Conservation (phyloP, 371 early-diverging fungal genomes). For the Mycotypha africana region DNA sequence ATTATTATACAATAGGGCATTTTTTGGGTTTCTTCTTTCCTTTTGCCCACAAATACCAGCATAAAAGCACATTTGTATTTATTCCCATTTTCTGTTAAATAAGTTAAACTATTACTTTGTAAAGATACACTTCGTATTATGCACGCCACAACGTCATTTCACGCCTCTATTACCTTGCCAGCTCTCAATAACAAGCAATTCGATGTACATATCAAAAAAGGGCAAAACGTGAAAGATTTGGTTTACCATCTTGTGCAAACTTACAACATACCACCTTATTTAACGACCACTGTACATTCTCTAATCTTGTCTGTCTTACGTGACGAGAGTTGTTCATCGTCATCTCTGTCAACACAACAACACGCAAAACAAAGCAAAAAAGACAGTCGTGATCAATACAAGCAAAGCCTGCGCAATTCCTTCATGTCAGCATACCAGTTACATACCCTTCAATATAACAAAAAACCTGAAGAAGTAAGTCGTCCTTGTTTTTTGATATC, state of each 20-base stretch:
- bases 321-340: slow-evolving; percentile 10
- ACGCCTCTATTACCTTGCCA: slow-evolving; percentile 2
- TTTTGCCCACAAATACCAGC: too few species aligned
- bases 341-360: too few species aligned
- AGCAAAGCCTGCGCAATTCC: slow-evolving; percentile 6
- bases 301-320: slow-evolving; percentile 28
- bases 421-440: slow-evolving; percentile 15
- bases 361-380: too few species aligned
- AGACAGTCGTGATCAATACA: neutral
- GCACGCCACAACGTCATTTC: slow-evolving; percentile 5
- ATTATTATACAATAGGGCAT: too few species aligned
- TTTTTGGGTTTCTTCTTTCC: too few species aligned
- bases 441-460: slow-evolving; percentile 34
- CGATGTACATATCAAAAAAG: slow-evolving; percentile 21
- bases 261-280: slow-evolving; percentile 39
- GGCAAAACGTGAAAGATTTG: slow-evolving; percentile 39
- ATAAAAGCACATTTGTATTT: too few species aligned
- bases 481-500: too few species aligned
- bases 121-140: too few species aligned
- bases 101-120: too few species aligned
- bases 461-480: slow-evolving; percentile 47
- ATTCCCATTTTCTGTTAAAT: too few species aligned
- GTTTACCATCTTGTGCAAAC: slow-evolving; percentile 30
- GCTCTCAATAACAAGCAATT: slow-evolving; percentile 4
- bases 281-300: slow-evolving; percentile 39